Conservation (phyloP, 2,329 filamentous ascomycete species). For the Aphanocladium album region DNA sequence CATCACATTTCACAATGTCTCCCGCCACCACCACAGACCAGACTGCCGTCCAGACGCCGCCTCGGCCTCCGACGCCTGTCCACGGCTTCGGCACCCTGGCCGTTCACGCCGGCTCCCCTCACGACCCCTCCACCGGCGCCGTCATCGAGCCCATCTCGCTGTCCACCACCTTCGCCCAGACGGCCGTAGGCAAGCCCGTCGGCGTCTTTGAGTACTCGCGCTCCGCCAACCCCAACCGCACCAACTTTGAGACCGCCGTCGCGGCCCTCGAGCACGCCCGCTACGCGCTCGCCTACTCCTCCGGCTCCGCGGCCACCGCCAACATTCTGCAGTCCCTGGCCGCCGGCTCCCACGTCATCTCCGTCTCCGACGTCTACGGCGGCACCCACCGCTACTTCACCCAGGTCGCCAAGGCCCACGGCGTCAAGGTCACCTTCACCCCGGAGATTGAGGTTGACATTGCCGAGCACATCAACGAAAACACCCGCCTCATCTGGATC, state of each 20-base stretch:
- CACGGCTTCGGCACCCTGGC: constrained; percentile 88
- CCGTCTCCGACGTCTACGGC: constrained; percentile 95
- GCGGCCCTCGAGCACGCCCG: constrained; percentile 89
- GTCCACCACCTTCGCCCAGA: constrained; percentile 94
- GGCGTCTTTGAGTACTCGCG: constrained; percentile 91
- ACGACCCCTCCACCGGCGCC: constrained; percentile 86
- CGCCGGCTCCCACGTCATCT: constrained; percentile 87
- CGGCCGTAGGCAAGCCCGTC: constrained; percentile 77
- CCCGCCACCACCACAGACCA: constrained; percentile 34
- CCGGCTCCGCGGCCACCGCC: constrained; percentile 89
- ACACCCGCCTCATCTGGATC: constrained; percentile 96
- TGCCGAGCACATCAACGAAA: constrained; percentile 72
- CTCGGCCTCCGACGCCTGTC: constrained; percentile 64
- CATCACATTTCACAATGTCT: constrained; percentile 20
- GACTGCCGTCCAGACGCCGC: constrained; percentile 63
- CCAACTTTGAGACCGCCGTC: constrained; percentile 89
- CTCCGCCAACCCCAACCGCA: constrained; percentile 88
- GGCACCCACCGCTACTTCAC: constrained; percentile 99
- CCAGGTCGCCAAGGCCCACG: constrained; percentile 90
- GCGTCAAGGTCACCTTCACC: constrained; percentile 90
- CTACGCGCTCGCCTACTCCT: constrained; percentile 90
- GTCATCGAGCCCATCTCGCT: constrained; percentile 96
- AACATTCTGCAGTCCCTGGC: constrained; percentile 90
- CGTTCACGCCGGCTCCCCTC: constrained; percentile 86
- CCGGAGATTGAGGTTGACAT: constrained; percentile 89